Conservation (phyloP, 2,329 filamentous ascomycete species). For the Scedosporium apiospermum region DNA sequence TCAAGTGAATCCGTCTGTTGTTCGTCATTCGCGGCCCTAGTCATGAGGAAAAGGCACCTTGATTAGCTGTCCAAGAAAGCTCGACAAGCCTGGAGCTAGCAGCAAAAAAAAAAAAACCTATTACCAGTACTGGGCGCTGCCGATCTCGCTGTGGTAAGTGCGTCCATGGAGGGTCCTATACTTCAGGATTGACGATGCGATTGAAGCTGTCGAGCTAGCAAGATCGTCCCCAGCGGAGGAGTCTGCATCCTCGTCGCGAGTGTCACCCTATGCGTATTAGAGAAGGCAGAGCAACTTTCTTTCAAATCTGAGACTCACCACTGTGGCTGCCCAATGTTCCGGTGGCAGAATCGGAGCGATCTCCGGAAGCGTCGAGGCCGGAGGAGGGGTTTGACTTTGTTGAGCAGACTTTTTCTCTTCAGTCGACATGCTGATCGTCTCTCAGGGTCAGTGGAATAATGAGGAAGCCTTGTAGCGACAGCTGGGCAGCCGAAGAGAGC, state of each 20-base stretch:
- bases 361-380: not conserved
- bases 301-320: not conserved
- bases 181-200: slow-evolving; percentile 19
- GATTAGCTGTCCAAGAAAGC: not conserved
- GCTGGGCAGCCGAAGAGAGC: too few relatives aligned
- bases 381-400: not conserved
- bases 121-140: slow-evolving; percentile 19
- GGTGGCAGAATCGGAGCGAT: not conserved
- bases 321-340: not conserved
- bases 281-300: not conserved
- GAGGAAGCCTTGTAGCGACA: too few relatives aligned
- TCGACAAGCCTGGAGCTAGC: not conserved
- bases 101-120: not conserved
- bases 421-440: not conserved
- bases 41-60: not conserved
- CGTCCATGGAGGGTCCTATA: slow-evolving; percentile 21
- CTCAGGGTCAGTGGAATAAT: too few relatives aligned
- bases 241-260: not conserved
- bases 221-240: not conserved
- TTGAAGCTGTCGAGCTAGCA: slow-evolving; percentile 17
- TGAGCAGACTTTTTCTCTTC: not conserved
- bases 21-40: slow-evolving; percentile 15
- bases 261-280: not conserved
- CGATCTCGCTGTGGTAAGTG: slow-evolving; percentile 19
- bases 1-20: slow-evolving; percentile 17